Percentiles rank a stretch among this genome's conserved stretches.
Evolutionary conservation across 768 basidiomycete species (phyloP).

Genomic region (Suillus cothurnatus): DNA sequence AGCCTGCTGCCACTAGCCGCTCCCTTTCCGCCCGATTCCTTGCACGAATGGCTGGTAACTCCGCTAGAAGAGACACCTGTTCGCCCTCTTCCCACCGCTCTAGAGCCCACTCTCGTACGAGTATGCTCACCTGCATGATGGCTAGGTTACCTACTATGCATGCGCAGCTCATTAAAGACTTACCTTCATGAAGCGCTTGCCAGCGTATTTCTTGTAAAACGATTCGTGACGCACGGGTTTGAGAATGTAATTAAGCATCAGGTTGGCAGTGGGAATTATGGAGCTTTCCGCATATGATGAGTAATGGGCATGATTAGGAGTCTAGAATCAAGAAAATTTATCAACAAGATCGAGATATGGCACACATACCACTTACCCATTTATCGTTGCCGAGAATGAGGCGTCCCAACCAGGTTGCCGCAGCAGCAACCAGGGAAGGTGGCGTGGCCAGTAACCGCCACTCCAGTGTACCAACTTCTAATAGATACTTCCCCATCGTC

Average conservation of each 20-base stretch:
- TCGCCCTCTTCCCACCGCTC: slow-evolving; percentile 69
- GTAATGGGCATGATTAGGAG: slow-evolving; percentile 84
- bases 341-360: not conserved
- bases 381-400: slow-evolving; percentile 74
- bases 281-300: slow-evolving; percentile 82
- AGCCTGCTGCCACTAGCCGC: slow-evolving; percentile 22
- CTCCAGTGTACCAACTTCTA: slow-evolving; percentile 86
- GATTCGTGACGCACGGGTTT: slow-evolving; percentile 71
- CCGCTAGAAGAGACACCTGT: slow-evolving; percentile 57
- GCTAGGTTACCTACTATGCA: slow-evolving; percentile 6
- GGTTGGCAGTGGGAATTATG: slow-evolving; percentile 76
- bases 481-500: slow-evolving; percentile 87
- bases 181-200: slow-evolving; percentile 84
- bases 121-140: slow-evolving; percentile 67
- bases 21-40: slow-evolving; percentile 46
- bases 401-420: slow-evolving; percentile 84
- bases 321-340: slow-evolving; percentile 45
- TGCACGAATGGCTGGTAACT: slow-evolving; percentile 62
- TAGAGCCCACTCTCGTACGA: slow-evolving; percentile 84
- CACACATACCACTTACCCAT: slow-evolving; percentile 70
- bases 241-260: slow-evolving; percentile 88
- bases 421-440: slow-evolving; percentile 81
- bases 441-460: slow-evolving; percentile 72
- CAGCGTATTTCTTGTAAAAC: slow-evolving; percentile 88
- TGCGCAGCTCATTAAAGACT: slow-evolving; percentile 14